Evolutionary conservation across 139 green algal genomes (phyloP), one percentile per base, ranked within the genome.

Genomic region (Picochlorum sp.): DNA sequence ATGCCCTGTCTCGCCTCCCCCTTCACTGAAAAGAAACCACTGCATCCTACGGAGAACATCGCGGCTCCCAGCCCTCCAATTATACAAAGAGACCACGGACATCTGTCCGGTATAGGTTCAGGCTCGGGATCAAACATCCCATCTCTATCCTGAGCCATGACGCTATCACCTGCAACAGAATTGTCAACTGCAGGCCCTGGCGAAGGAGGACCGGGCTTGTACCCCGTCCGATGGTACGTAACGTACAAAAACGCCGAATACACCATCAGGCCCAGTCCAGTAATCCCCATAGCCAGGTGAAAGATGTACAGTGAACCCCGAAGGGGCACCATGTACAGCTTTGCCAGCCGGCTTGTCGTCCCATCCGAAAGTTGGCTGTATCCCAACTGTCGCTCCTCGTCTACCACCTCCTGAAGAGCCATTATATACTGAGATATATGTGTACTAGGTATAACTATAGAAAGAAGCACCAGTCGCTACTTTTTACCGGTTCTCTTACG

Each of bases 51-150:
- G 10, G 22, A 0, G 26, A 51, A 30, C 22, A 45, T 30, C 12
- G 26, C 26, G 52, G 18, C 52, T 12, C 52, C 52, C 24, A 45
- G 25, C 20, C 52, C 13, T 0, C n/a, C 52, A 12, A 59, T 2
- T 26, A 59, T 28, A 26, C 22, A 59, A 10, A 59, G 10, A 59
- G 24, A 59, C 52, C 52, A 59, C 8, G 50, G 18, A n/a, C 18
- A 47, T 25, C 39, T n/a, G n/a, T n/a, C n/a, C n/a, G n/a, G n/a
- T n/a, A n/a, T n/a, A n/a, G n/a, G n/a, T n/a, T n/a, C n/a, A n/a
- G n/a, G n/a, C n/a, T n/a, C n/a, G n/a, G n/a, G n/a, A n/a, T n/a
- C n/a, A n/a, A n/a, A n/a, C n/a, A n/a, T n/a, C n/a, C n/a, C n/a
- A n/a, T n/a, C n/a, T n/a, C n/a, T n/a, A n/a, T n/a, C n/a, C n/a